Conservation (phyloP, 305 asterid species). For the Fraxinus paxiana region DNA sequence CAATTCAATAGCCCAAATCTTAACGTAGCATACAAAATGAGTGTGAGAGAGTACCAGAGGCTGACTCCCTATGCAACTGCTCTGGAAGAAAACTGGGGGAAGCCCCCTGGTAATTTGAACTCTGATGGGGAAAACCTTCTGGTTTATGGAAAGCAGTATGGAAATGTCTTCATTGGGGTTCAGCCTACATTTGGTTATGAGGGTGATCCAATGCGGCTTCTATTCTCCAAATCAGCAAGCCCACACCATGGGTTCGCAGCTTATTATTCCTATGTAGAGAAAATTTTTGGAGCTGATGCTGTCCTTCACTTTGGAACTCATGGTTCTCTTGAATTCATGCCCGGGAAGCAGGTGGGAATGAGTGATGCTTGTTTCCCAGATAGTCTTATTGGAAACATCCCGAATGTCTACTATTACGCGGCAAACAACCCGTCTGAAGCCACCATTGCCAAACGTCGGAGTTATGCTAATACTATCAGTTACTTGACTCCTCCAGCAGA, state of each 20-base stretch:
- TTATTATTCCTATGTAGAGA: slow-evolving; percentile 82
- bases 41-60: slow-evolving; percentile 75
- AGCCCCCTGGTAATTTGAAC: slow-evolving; percentile 91
- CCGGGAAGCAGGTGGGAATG: slow-evolving; percentile 97
- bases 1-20: slow-evolving; percentile 96
- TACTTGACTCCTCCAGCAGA: slow-evolving; percentile 98
- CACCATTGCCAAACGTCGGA: slow-evolving; percentile 83
- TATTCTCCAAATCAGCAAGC: slow-evolving; percentile 94
- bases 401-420: slow-evolving; percentile 84
- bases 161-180: slow-evolving; percentile 85
- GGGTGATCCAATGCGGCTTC: slow-evolving; percentile 98
- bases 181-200: slow-evolving; percentile 99
- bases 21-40: slow-evolving; percentile 81
- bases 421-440: slow-evolving; percentile 98
- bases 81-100: slow-evolving; percentile 97
- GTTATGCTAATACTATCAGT: slow-evolving; percentile 94
- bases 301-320: slow-evolving; percentile 98
- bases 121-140: slow-evolving; percentile 91
- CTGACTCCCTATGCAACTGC: slow-evolving; percentile 74
- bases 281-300: slow-evolving; percentile 81
- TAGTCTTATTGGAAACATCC: slow-evolving; percentile 92
- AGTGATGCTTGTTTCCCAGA: slow-evolving; percentile 91
- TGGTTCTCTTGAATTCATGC: slow-evolving; percentile 97
- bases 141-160: slow-evolving; percentile 84
- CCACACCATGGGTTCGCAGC: slow-evolving; percentile 99